Evolutionary conservation across 192 early-diverging fungal species (phyloP).

Genomic region (Irineochytrium annulatum): DNA sequence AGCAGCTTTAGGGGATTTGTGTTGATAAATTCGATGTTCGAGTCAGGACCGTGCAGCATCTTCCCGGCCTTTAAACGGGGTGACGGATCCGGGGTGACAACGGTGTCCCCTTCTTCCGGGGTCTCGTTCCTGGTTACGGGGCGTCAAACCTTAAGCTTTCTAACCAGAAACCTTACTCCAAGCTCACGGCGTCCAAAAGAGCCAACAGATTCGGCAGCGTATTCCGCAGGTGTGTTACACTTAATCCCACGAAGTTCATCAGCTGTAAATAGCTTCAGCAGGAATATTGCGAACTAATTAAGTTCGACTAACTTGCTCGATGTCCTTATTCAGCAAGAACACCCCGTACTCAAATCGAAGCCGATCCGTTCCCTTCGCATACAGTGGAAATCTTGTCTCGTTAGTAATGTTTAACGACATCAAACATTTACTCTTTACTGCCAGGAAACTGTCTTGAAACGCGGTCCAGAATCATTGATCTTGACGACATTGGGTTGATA

Average conservation of each 20-base stretch:
- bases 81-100: too few relatives aligned
- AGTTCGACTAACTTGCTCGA: conserved; percentile 64
- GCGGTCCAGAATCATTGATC: conserved; percentile 54
- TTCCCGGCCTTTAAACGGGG: too few relatives aligned
- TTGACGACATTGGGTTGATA: conserved; percentile 69
- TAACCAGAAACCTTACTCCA: too few relatives aligned
- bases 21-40: too few relatives aligned
- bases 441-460: conserved; percentile 26
- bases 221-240: conserved; percentile 63
- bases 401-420: conserved; percentile 1
- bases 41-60: too few relatives aligned
- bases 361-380: conserved; percentile 59
- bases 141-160: too few relatives aligned
- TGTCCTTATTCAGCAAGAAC: conserved; percentile 79
- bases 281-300: neutral
- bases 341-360: conserved; percentile 78
- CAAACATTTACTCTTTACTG: conserved; percentile 33
- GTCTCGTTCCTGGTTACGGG: too few relatives aligned
- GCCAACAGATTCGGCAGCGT: conserved; percentile 69
- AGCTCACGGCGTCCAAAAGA: conserved; percentile 44
- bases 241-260: conserved; percentile 62
- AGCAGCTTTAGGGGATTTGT: too few relatives aligned
- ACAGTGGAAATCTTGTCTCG: conserved; percentile 69
- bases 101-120: too few relatives aligned
- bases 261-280: conserved; percentile 37